phyloP scores from a whole-genome alignment of 495 filamentous ascomycete genomes.

The Clavariopsis aquatica region DNA sequence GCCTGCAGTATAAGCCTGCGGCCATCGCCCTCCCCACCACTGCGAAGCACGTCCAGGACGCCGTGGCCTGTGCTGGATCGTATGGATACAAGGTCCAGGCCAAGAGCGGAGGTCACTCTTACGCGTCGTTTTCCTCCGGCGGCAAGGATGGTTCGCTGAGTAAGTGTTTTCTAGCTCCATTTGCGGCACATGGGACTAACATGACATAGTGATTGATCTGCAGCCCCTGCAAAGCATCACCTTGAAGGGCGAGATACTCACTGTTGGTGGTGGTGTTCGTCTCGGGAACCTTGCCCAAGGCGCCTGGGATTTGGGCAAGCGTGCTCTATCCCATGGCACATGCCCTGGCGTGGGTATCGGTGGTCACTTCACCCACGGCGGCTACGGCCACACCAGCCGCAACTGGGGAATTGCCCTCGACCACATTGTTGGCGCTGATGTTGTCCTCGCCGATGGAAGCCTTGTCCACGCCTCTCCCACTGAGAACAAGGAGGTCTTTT shows the following conservation, averaged over 20 bases:
- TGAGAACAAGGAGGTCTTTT: constrained; percentile 48
- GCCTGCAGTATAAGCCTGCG: constrained; percentile 59
- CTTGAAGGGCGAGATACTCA: constrained; percentile 60
- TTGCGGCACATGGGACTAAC: not conserved
- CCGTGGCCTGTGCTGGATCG: constrained; percentile 60
- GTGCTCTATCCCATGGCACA: constrained; percentile 69
- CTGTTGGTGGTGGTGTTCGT: constrained; percentile 63
- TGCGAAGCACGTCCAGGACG: constrained; percentile 58
- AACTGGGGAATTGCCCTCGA: constrained; percentile 68
- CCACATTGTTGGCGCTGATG: constrained; percentile 58
- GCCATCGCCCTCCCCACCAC: constrained; percentile 64
- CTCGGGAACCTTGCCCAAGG: constrained; percentile 61
- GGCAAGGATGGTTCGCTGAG: constrained; percentile 55
- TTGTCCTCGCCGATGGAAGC: constrained; percentile 64
- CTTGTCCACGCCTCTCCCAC: constrained; percentile 48
- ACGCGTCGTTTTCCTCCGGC: constrained; percentile 58
- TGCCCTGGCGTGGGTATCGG: constrained; percentile 69
- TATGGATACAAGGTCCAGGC: constrained; percentile 67
- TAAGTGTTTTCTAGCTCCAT: not conserved
- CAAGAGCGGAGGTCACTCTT: constrained; percentile 73
- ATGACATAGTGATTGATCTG: constrained; percentile 54
- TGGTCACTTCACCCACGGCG: constrained; percentile 73
- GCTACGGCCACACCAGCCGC: constrained; percentile 62
- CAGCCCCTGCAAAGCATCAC: constrained; percentile 51
- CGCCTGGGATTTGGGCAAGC: constrained; percentile 61